A percentile compares a stretch with the other conserved stretches of the same genome.
Evolutionary conservation across 208 protist species (phyloP).

Genomic region (Crithidia acanthocephali): DNA sequence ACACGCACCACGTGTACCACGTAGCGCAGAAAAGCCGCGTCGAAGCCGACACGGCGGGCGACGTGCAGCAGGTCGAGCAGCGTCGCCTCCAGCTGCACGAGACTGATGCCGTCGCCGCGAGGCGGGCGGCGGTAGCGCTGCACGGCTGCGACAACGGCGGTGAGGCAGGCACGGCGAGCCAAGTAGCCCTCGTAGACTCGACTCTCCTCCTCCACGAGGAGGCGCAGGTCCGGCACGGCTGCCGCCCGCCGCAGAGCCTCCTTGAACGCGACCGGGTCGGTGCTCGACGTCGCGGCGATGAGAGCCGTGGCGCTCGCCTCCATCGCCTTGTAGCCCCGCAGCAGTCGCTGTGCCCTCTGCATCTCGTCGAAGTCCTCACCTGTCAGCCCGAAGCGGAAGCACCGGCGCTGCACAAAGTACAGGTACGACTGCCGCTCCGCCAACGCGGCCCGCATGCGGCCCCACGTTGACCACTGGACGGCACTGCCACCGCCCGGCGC

Average conservation of each 20-base stretch:
- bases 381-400: constrained; percentile 57
- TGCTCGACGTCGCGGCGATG: constrained; percentile 21
- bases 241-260: constrained; percentile 23
- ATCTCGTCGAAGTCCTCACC: constrained; percentile 40
- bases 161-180: constrained; percentile 20
- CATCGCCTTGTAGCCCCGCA: constrained; percentile 42
- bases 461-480: constrained; percentile 33
- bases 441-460: constrained; percentile 33
- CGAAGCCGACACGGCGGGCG: constrained; percentile 10
- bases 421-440: constrained; percentile 38
- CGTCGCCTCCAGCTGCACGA: constrained; percentile 11
- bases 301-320: constrained; percentile 26
- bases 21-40: constrained; percentile 3
- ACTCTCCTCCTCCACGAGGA: constrained; percentile 24
- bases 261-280: constrained; percentile 23
- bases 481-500: no score
- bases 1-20: constrained; percentile 21
- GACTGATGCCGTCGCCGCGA: not conserved
- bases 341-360: constrained; percentile 43
- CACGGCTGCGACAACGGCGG: constrained; percentile 4
- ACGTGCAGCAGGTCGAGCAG: constrained; percentile 18
- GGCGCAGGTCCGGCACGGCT: constrained; percentile 13
- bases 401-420: constrained; percentile 58
- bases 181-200: constrained; percentile 18
- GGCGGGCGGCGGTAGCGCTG: constrained; percentile 16